These are phyloP conservation scores for Acanthamoeba healyi DNA, from an alignment of 208 protist genomes.

Conservation along the genomic window DNA sequence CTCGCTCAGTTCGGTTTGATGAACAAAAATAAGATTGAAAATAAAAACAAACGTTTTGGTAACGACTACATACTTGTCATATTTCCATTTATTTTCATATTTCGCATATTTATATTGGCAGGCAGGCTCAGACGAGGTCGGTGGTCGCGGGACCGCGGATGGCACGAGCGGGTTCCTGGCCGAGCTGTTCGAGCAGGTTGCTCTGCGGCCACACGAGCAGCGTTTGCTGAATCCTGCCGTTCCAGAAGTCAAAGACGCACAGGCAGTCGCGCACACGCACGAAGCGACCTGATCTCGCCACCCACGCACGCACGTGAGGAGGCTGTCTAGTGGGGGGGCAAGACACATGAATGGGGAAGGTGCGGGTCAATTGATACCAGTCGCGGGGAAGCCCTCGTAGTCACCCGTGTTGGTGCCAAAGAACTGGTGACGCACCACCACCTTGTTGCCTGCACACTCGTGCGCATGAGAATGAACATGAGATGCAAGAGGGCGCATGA, in stretches of 20 bases:
- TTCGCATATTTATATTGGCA: too few species aligned
- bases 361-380: too few species aligned
- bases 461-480: too few species aligned
- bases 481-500: neutral
- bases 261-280: slow-evolving; percentile 46
- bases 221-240: slow-evolving; percentile 20
- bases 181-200: slow-evolving; percentile 38
- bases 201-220: slow-evolving; percentile 64
- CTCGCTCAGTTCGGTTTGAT: neutral
- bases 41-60: too few species aligned
- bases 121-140: neutral
- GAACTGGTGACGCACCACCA: slow-evolving; percentile 58
- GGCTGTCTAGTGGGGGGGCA: too few species aligned
- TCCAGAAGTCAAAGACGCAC: slow-evolving; percentile 64
- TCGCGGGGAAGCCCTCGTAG: slow-evolving; percentile 57
- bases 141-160: neutral
- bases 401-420: slow-evolving; percentile 61
- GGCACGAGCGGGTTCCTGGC: slow-evolving; percentile 1
- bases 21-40: neutral
- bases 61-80: too few species aligned
- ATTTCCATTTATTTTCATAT: too few species aligned
- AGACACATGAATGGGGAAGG: neutral
- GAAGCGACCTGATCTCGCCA: slow-evolving; percentile 1
- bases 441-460: neutral
- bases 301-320: neutral